Evolutionary conservation across 2,329 filamentous ascomycete species (phyloP).

Genomic region (Lomentospora prolificans): DNA sequence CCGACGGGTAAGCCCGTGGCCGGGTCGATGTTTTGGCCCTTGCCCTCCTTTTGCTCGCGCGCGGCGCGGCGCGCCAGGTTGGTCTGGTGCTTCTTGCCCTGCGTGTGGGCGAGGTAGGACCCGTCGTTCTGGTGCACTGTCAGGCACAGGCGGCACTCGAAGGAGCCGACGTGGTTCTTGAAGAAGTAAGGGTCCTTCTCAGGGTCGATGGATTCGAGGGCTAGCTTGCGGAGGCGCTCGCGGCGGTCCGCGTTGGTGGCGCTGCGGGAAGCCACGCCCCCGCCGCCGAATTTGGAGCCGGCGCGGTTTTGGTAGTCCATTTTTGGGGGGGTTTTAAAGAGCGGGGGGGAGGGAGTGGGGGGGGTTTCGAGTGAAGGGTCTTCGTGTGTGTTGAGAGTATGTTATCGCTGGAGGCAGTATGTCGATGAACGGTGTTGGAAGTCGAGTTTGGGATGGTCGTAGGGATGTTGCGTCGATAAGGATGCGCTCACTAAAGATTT

Average conservation of each 20-base stretch:
- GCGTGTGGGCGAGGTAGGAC: constrained; percentile 95
- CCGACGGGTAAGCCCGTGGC: constrained; percentile 63
- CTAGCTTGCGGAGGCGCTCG: constrained; percentile 94
- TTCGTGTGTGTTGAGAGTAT: not conserved
- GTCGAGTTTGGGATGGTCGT: not conserved
- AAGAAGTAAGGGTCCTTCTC: constrained; percentile 99
- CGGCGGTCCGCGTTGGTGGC: constrained; percentile 94
- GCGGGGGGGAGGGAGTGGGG: not conserved
- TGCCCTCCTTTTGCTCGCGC: constrained; percentile 87
- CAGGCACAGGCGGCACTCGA: constrained; percentile 92
- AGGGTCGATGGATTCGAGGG: constrained; percentile 96
- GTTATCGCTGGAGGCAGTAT: not conserved
- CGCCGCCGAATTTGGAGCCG: constrained; percentile 95
- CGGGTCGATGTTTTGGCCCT: constrained; percentile 51
- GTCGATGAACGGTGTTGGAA: not conserved
- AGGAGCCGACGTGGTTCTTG: constrained; percentile 97
- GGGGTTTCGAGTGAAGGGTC: not conserved
- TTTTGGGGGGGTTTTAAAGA: not conserved
- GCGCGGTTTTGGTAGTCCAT: constrained; percentile 85
- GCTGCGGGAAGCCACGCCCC: constrained; percentile 86
- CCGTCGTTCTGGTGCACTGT: constrained; percentile 99
- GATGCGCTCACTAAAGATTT: no score
- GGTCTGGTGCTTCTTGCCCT: constrained; percentile 97
- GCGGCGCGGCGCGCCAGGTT: constrained; percentile 92
- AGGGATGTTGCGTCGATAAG: no score